Evolutionary conservation across 768 basidiomycete genomes (phyloP), one percentile per base, ranked within the genome.

Genomic region (Suillus decipiens): DNA sequence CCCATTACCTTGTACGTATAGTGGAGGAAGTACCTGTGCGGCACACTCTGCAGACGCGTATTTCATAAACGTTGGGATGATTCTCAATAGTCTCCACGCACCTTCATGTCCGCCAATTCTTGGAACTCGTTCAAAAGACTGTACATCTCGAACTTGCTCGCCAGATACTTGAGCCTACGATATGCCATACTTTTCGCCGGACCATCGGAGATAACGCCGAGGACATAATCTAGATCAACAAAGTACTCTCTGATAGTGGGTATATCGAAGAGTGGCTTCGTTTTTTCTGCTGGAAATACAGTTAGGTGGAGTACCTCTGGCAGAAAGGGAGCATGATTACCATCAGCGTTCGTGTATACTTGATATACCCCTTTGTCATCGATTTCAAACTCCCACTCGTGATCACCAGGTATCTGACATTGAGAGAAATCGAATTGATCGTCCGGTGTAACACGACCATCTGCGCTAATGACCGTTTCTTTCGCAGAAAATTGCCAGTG

Each of bases 21-120:
- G 14, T 11, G 17, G 48, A 36, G 36, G 33, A n/a, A 65, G 43
- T n/a, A 75, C 73, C 73, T 75, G 50, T 75, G 73, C 47, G 73
- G 72, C 39, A 75, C 73, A 5, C 75, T 72, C 73, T 75, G 31
- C 7, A 64, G 37, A 47, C 31, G 24, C 17, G 10, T 28, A 9
- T 11, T 39, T 28, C 39, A 31, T 41, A 8, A 57, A 57, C 19
- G 5, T 41, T 31, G 17, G 17, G 6, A 10, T 19, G 3, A 1
- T 31, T 41, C 28, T 41, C 17, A 3, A 34, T 28, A 12, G 39
- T 56, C 14, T 39, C 14, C n/a, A 73, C 85, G 55, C 56, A 92
- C 95, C 83, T 99, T 99, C 93, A 99, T 98, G 69, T 96, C 95
- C 1, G 94, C 89, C 67, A 97, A 73, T 70, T 99, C 97, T 68